Evolutionary conservation across 2,329 filamentous ascomycete species (phyloP).

Genomic region (Bipolaris sorokiniana): DNA sequence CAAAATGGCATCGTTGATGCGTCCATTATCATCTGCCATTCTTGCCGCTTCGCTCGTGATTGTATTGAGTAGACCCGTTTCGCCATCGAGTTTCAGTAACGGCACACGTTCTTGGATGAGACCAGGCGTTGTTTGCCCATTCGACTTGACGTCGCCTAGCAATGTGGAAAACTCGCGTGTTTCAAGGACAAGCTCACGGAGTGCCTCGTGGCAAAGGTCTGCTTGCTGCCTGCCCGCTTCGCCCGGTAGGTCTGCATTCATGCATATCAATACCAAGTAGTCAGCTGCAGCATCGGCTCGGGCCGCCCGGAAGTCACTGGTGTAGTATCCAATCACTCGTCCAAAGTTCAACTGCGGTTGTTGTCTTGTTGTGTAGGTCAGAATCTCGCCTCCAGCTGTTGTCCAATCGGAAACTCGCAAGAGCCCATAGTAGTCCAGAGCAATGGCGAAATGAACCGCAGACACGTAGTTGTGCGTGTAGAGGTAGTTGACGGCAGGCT

Average conservation of each 20-base stretch:
- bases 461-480: slow-evolving; percentile 92
- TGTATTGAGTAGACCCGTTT: slow-evolving; percentile 85
- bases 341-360: slow-evolving; percentile 91
- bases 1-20: slow-evolving; percentile 90
- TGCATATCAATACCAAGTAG: slow-evolving; percentile 88
- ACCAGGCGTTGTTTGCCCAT: slow-evolving; percentile 84
- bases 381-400: slow-evolving; percentile 67
- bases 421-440: slow-evolving; percentile 69
- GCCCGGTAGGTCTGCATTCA: slow-evolving; percentile 82
- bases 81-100: slow-evolving; percentile 79
- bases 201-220: slow-evolving; percentile 85
- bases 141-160: slow-evolving; percentile 85
- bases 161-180: slow-evolving; percentile 94
- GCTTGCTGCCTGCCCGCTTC: slow-evolving; percentile 77
- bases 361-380: slow-evolving; percentile 70
- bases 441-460: slow-evolving; percentile 92
- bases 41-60: slow-evolving; percentile 92
- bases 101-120: slow-evolving; percentile 84
- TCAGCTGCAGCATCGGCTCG: slow-evolving; percentile 89
- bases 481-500: slow-evolving; percentile 88
- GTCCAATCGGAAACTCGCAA: slow-evolving; percentile 84
- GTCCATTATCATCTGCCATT: slow-evolving; percentile 91
- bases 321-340: slow-evolving; percentile 92
- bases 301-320: slow-evolving; percentile 90
- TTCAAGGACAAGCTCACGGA: slow-evolving; percentile 94